Conservation (phyloP, 768 basidiomycete genomes). For the Lentinula guzmanii region DNA sequence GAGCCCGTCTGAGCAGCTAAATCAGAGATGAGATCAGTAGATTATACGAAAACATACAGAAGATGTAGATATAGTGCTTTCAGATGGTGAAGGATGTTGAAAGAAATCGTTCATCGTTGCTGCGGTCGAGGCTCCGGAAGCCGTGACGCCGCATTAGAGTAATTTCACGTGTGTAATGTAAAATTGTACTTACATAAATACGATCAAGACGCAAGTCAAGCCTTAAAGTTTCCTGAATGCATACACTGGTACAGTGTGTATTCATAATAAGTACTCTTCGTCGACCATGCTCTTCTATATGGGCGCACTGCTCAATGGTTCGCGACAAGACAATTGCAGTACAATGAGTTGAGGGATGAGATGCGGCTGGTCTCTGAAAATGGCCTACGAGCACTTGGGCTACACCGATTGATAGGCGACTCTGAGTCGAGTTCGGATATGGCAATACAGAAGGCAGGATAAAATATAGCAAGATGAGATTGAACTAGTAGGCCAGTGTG, state of each 20-base stretch:
- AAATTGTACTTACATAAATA: too few relatives aligned
- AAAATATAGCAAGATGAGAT: background rate
- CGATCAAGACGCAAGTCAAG: too few relatives aligned
- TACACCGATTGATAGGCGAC: background rate
- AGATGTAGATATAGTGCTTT: conserved; percentile 39
- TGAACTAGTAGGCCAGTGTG: background rate
- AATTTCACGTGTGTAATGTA: background rate
- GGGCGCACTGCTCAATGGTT: too few relatives aligned
- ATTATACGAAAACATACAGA: conserved; percentile 31
- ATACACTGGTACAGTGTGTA: too few relatives aligned
- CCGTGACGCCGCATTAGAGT: background rate
- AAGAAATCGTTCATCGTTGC: conserved; percentile 3
- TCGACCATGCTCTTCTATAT: too few relatives aligned
- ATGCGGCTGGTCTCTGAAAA: too few relatives aligned
- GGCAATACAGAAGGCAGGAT: background rate
- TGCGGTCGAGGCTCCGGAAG: background rate
- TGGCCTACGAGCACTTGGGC: too few relatives aligned
- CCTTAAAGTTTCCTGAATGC: too few relatives aligned
- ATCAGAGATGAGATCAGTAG: conserved; percentile 6
- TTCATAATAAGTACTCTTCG: too few relatives aligned
- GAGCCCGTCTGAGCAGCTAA: conserved; percentile 33
- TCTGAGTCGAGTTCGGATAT: background rate
- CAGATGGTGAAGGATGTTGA: conserved; percentile 28
- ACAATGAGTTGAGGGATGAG: too few relatives aligned
- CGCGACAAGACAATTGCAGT: too few relatives aligned